Evolutionary conservation across 106 monocot genomes (phyloP), one percentile per base, ranked within the genome.

Genomic region (Cymbidium sinense): DNA sequence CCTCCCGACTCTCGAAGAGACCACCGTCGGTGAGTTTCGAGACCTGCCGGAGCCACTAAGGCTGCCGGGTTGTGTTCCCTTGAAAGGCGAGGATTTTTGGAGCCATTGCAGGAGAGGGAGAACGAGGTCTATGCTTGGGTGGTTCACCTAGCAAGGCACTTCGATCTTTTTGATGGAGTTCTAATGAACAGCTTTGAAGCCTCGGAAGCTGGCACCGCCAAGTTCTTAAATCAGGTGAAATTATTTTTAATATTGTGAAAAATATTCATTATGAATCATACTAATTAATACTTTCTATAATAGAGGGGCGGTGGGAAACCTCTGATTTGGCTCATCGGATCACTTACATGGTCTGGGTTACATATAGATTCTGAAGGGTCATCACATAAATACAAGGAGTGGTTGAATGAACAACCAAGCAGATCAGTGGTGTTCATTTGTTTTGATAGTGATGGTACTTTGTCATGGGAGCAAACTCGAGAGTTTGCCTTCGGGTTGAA

Each of bases 401-500:
- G 86, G 86, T 73, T 86, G 39, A 65, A 86, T 50, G 20, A 52
- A 21, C 82, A 86, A 73, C 77, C 80, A n/a, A 19, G 34, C 5
- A 73, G 80, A 7, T 83, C 83, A 0, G 83, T 83, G 51, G 36
- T 86, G 27, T 80, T 77, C 43, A 74, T 86, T 8, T 83, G 73
- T 2, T 83, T 86, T 74, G 83, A 80, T 0, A 83, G 86, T 27
- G 80, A 74, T n/a, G 82, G 86, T 3, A 77, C 74, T 19, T n/a
- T 86, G 9, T 65, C 77, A 5, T 39, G 7, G 20, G 73, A 72
- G 77, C 86, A 86, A 67, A 44, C 52, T 9, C 4, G 1, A 36
- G 86, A 86, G 80, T 52, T 86, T 34, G 86, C 86, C 1, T 2
- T 47, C 1, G 86, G 86, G 15, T 35, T 86, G 54, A 83, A 86